phyloP scores from a whole-genome alignment of 495 filamentous ascomycete species.

The Daldinia grandis region DNA sequence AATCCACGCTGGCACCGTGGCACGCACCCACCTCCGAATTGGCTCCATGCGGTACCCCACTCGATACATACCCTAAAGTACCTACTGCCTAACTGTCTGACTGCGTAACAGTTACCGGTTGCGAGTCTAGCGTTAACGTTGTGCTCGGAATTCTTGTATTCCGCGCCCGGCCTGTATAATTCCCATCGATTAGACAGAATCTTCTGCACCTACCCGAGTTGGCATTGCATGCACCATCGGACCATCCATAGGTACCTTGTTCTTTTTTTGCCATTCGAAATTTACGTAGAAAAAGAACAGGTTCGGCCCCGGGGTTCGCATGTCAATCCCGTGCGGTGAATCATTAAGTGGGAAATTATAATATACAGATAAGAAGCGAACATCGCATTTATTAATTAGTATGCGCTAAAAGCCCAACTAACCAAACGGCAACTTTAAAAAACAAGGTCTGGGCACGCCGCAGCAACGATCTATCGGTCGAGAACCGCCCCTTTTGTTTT shows the following conservation, averaged over 20 bases:
- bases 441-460: conserved; percentile 21
- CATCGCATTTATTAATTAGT: background rate
- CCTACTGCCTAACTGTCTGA: background rate
- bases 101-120: conserved; percentile 4
- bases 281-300: background rate
- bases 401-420: conserved; percentile 7
- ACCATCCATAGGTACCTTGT: background rate
- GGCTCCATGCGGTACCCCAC: background rate
- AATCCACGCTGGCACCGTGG: background rate
- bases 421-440: conserved; percentile 6
- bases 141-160: conserved; percentile 23
- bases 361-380: background rate
- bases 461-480: conserved; percentile 9
- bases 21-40: background rate
- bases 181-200: conserved; percentile 9
- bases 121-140: conserved; percentile 22
- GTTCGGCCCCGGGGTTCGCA: background rate
- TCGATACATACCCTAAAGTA: background rate
- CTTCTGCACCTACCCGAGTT: conserved; percentile 9
- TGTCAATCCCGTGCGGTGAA: conserved; percentile 8
- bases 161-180: conserved; percentile 26
- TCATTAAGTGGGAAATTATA: conserved; percentile 2
- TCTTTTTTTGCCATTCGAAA: background rate
- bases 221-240: conserved; percentile 9
- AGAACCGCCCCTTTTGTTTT: conserved; percentile 11